phyloP scores from a whole-genome alignment of 129 eudicot species.

The Chrysanthemum seticuspe region DNA sequence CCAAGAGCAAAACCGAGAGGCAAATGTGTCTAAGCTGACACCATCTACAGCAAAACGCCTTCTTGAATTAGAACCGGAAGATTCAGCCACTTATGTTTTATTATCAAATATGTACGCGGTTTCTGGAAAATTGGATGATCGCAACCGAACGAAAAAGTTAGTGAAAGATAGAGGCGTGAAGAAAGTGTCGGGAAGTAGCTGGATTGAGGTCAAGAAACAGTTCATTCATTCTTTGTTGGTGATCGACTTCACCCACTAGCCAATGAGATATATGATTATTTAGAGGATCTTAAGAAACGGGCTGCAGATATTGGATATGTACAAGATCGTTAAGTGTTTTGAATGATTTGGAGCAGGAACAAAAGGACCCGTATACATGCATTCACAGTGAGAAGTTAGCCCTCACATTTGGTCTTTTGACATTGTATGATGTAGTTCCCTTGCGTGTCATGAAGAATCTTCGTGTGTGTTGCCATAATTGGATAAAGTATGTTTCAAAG shows the following conservation, averaged over 20 bases:
- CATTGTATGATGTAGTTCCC: constrained; percentile 53
- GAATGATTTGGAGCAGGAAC: constrained; percentile 66
- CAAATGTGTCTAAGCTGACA: no score
- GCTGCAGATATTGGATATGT: constrained; percentile 69
- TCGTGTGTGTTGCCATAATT: constrained; percentile 85
- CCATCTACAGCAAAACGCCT: constrained; percentile 53
- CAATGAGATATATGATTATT: constrained; percentile 57
- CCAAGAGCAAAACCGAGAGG: no score
- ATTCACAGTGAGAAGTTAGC: constrained; percentile 91
- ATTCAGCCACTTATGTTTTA: constrained; percentile 90
- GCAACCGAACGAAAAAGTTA: constrained; percentile 61
- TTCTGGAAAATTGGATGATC: constrained; percentile 56
- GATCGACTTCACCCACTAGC: constrained; percentile 83
- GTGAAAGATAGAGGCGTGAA: constrained; percentile 86
- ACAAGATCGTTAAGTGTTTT: constrained; percentile 61
- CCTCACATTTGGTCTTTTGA: constrained; percentile 60
- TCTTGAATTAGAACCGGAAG: constrained; percentile 71
- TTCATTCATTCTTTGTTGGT: constrained; percentile 93
- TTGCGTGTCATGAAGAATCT: constrained; percentile 95
- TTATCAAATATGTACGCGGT: constrained; percentile 87
- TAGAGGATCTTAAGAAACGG: constrained; percentile 58
- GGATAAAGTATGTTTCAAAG: constrained; percentile 81
- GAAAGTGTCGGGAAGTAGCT: constrained; percentile 90
- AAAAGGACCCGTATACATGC: constrained; percentile 55
- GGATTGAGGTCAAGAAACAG: constrained; percentile 84